phyloP scores from a whole-genome alignment of 345 rosid species.

The Passiflora organensis region DNA sequence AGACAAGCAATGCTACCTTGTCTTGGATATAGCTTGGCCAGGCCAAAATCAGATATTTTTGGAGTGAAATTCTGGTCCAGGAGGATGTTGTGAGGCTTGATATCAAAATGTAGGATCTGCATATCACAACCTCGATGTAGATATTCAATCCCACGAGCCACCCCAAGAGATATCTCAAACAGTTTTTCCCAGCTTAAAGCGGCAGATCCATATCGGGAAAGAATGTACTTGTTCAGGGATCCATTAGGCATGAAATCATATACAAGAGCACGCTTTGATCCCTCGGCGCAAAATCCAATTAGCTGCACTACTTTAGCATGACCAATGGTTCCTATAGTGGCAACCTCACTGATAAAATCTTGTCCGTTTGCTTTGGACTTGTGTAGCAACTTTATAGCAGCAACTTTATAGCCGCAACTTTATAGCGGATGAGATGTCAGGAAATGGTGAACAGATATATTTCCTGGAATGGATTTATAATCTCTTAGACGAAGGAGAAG shows the following conservation, averaged over 20 bases:
- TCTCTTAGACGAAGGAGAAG: slow-evolving; percentile 9
- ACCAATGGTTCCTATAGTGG: background rate
- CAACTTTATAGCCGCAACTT: background rate
- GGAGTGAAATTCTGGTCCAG: background rate
- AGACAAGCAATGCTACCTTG: background rate
- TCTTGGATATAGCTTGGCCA: background rate
- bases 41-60: slow-evolving; percentile 1
- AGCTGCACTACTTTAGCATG: background rate
- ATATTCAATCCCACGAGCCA: background rate
- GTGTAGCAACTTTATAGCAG: background rate
- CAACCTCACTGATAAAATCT: background rate
- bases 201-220: background rate
- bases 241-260: too few species aligned
- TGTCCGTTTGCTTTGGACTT: background rate
- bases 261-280: too few species aligned
- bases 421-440: background rate
- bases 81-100: too few species aligned
- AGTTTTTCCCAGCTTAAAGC: background rate
- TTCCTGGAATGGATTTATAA: slow-evolving; percentile 11
- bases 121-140: slow-evolving; percentile 3
- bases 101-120: background rate
- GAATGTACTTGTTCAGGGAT: background rate
- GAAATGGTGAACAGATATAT: background rate
- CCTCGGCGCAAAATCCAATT: background rate
- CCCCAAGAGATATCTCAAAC: background rate